Percentiles rank a stretch among this genome's conserved stretches.
Evolutionary conservation across 2,329 filamentous ascomycete species (phyloP).

Genomic region (Alternaria sp.): DNA sequence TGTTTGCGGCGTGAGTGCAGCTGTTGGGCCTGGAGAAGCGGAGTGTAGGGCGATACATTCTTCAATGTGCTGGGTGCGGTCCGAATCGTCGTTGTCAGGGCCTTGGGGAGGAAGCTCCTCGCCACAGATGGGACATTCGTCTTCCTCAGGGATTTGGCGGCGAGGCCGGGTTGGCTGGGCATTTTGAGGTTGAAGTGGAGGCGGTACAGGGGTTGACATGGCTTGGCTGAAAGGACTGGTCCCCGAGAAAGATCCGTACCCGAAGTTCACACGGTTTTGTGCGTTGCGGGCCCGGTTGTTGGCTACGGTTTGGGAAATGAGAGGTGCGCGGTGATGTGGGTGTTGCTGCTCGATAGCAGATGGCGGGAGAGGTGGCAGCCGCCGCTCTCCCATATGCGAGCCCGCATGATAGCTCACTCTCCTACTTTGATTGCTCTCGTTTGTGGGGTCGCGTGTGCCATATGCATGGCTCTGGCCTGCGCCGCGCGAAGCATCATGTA

Average conservation of each 20-base stretch:
- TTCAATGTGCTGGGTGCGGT: slow-evolving; percentile 54
- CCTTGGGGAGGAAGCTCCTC: slow-evolving; percentile 67
- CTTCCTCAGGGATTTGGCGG: slow-evolving; percentile 65
- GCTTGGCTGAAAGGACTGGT: slow-evolving; percentile 25
- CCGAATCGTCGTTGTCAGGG: slow-evolving; percentile 45
- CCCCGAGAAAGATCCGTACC: slow-evolving; percentile 16
- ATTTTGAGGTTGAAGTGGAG: slow-evolving; percentile 16
- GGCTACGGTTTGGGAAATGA: slow-evolving; percentile 15
- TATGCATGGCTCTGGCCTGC: slow-evolving; percentile 24
- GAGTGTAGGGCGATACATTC: slow-evolving; percentile 49
- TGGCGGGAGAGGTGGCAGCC: slow-evolving; percentile 29
- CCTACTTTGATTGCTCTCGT: slow-evolving; percentile 23
- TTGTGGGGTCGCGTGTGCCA: slow-evolving; percentile 26
- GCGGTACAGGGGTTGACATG: slow-evolving; percentile 18
- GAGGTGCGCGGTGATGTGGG: slow-evolving; percentile 13
- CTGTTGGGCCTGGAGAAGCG: slow-evolving; percentile 23
- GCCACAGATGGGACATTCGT: slow-evolving; percentile 81
- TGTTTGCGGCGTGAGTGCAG: slow-evolving; percentile 20
- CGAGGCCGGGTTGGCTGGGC: slow-evolving; percentile 30
- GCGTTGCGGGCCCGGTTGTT: slow-evolving; percentile 9
- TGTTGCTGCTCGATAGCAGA: slow-evolving; percentile 17
- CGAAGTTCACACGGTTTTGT: slow-evolving; percentile 10
- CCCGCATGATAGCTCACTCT: slow-evolving; percentile 34
- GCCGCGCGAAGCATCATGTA: slow-evolving; percentile 24
- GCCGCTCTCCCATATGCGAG: slow-evolving; percentile 29